These are phyloP conservation scores for Paramecium biaurelia DNA, from an alignment of 73 alveolate species.

Conservation along the genomic window DNA sequence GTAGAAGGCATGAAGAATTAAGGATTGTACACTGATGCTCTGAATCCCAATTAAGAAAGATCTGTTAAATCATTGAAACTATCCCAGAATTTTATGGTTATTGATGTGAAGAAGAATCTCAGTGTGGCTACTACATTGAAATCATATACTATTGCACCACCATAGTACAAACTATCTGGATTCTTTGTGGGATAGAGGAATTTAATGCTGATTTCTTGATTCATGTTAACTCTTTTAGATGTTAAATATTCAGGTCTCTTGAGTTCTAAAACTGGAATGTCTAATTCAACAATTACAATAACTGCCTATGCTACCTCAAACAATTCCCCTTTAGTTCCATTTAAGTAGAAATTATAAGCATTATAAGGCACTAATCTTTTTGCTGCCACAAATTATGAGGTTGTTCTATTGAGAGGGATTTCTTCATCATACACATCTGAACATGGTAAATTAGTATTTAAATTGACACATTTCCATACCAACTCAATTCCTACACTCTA, in stretches of 20 bases:
- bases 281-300: slow-evolving; percentile 1
- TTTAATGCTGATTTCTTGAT: neutral
- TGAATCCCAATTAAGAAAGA: neutral
- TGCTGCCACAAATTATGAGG: neutral
- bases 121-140: neutral
- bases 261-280: neutral
- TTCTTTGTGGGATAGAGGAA: neutral
- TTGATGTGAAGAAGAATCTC: neutral
- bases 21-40: neutral
- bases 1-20: neutral
- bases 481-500: neutral
- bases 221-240: neutral
- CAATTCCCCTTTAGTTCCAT: neutral
- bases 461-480: neutral
- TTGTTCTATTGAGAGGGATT: neutral
- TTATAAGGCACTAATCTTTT: slow-evolving; percentile 7
- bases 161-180: slow-evolving; percentile 1
- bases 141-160: neutral
- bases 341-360: neutral
- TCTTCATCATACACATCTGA: neutral
- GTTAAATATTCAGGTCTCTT: neutral
- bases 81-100: neutral
- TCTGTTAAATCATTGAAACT: neutral
- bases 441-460: neutral
- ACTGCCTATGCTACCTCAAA: neutral